Conservation (phyloP, 2,329 filamentous ascomycete genomes). For the Aspergillus alliaceus region DNA sequence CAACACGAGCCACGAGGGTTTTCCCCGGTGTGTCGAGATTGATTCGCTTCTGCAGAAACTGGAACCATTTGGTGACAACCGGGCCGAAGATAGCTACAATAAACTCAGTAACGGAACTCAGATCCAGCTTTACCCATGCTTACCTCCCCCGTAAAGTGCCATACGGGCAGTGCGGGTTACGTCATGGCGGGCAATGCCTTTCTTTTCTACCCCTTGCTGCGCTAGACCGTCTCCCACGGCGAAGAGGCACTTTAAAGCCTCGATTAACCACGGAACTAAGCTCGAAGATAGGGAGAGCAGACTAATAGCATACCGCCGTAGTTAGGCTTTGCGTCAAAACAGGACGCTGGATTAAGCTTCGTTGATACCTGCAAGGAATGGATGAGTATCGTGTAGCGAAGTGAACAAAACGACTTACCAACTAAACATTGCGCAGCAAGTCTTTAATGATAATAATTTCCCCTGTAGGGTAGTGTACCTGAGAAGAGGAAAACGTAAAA, state of each 20-base stretch:
- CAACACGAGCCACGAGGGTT: slow-evolving; percentile 13
- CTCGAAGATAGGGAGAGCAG: neutral
- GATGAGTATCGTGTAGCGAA: neutral
- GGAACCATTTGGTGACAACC: slow-evolving; percentile 18
- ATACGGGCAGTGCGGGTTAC: slow-evolving; percentile 11
- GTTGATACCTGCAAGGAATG: slow-evolving; percentile 12
- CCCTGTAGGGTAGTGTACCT: neutral
- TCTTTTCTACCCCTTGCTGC: slow-evolving; percentile 17
- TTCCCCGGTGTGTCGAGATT: neutral
- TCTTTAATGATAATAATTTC: neutral
- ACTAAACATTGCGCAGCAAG: neutral
- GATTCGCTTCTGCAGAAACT: slow-evolving; percentile 13
- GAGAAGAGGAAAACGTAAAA: neutral
- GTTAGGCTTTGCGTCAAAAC: slow-evolving; percentile 18
- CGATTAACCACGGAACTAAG: neutral
- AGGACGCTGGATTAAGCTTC: slow-evolving; percentile 12
- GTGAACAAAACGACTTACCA: neutral
- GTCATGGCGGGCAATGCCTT: slow-evolving; percentile 11
- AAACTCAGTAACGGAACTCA: neutral
- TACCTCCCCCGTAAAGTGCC: slow-evolving; percentile 17
- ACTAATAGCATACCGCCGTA: slow-evolving; percentile 9
- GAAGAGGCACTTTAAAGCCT: slow-evolving; percentile 9
- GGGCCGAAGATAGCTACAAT: slow-evolving; percentile 14
- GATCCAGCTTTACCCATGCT: neutral
- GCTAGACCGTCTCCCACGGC: slow-evolving; percentile 16